Base-by-base conservation (phyloP, 345 rosid genomes). In the Laguncularia racemosa region DNA sequence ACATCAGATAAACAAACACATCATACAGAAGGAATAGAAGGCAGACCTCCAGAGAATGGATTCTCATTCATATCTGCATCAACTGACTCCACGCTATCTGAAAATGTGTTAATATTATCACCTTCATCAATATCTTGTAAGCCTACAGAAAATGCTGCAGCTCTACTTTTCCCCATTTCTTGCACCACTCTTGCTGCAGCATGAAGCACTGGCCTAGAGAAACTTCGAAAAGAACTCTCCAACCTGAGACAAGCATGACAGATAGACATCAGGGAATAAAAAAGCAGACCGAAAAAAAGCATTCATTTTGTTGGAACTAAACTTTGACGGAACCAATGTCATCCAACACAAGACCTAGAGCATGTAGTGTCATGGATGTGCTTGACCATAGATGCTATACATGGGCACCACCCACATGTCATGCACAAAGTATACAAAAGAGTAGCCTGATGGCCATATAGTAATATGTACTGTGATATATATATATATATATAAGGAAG, bases 131-230 rank as follows among this genome's bases (percentile, higher is more conserved):
- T 80, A 67, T 93, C 95, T 60, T 85, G 90, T 65, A 89, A 71
- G 49, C 99, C 99, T 66, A 93, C 50, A 67, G 99, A 83, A 81
- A 82, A 84, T 11, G 99, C 99, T 61, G 96, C 97, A 73, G 97
- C 99, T 33, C 97, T 74, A 64, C 99, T 87, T 80, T 76, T 93
- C 53, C 97, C 99, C 92, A 93, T 87, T 79, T 93, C 99, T 71
- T 82, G 99, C 57, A 93, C 99, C 64, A 93, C 95, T 76, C 97
- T 82, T 66, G 99, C 95, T 13, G 99, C 97, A 63, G 99, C 97
- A 76, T 93, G 99, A 65, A 93, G 95, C 38, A 85, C 97, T 48
- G 99, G 99, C 79, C 99, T 83, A 58, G 99, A 93, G 82, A 93
- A 93, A 81, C 92, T 93, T 61, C 99, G 97, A 40, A 93, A 89